phyloP scores from a whole-genome alignment of 352 stramenopile genomes.

The Phytopythium delawarense region DNA sequence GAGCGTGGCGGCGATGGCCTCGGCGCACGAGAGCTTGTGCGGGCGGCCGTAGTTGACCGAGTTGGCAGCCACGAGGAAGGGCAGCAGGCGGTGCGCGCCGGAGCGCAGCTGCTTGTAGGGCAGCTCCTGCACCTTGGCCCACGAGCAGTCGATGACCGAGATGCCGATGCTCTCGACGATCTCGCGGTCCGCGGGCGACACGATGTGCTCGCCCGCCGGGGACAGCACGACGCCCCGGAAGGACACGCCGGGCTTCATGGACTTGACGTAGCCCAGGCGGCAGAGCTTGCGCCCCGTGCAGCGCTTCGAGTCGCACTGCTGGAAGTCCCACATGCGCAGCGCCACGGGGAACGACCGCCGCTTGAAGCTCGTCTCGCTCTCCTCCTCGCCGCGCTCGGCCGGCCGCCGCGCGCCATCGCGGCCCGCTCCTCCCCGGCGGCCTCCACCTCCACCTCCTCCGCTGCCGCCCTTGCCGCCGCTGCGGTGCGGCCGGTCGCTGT shows the following conservation, averaged over 20 bases:
- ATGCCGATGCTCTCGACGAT: constrained; percentile 86
- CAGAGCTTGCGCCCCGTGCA: constrained; percentile 93
- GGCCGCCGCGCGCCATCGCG: not conserved
- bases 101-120: constrained; percentile 94
- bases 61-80: constrained; percentile 98
- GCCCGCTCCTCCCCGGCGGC: constrained; percentile 2
- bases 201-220: constrained; percentile 83
- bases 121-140: constrained; percentile 94
- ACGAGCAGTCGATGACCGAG: constrained; percentile 98
- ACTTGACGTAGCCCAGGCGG: constrained; percentile 90
- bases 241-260: constrained; percentile 88
- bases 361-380: constrained; percentile 60
- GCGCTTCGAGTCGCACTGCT: constrained; percentile 94
- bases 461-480: not conserved
- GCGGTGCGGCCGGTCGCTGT: constrained; percentile 7
- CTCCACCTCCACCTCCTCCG: constrained; percentile 9
- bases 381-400: constrained; percentile 35
- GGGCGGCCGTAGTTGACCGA: constrained; percentile 98
- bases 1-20: constrained; percentile 96
- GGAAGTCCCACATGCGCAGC: constrained; percentile 94
- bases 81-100: constrained; percentile 94
- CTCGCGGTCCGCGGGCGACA: constrained; percentile 87
- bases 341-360: constrained; percentile 74
- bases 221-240: constrained; percentile 96
- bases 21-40: constrained; percentile 95